phyloP scores from a whole-genome alignment of 306 rosid species.

The Glycine soja region DNA sequence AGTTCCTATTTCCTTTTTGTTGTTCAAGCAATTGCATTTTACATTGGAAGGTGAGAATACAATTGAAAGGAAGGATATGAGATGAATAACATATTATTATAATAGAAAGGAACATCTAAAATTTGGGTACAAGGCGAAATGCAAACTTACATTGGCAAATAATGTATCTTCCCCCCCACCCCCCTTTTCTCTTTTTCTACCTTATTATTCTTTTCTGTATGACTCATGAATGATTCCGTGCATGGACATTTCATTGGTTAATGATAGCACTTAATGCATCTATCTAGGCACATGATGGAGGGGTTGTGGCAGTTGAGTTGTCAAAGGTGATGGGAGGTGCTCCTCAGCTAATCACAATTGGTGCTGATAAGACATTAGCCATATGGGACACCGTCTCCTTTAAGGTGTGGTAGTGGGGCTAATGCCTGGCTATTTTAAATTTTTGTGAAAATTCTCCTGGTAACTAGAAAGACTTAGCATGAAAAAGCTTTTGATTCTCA shows the following conservation, averaged over 20 bases:
- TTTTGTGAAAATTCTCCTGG: slow-evolving; percentile 31
- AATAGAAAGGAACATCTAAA: slow-evolving; percentile 1
- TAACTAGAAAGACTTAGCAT: slow-evolving; percentile 45
- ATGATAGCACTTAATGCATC: slow-evolving; percentile 45
- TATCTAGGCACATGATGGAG: slow-evolving; percentile 95
- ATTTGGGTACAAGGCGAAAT: slow-evolving; percentile 10
- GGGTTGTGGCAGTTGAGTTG: slow-evolving; percentile 97
- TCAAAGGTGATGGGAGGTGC: slow-evolving; percentile 95
- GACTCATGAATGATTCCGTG: slow-evolving; percentile 25
- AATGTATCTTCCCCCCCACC: no score
- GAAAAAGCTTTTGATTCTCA: slow-evolving; percentile 51
- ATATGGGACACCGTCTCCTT: slow-evolving; percentile 97
- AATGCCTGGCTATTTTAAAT: slow-evolving; percentile 27
- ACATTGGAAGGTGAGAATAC: background rate
- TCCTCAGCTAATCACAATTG: slow-evolving; percentile 98
- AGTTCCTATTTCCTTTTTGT: background rate
- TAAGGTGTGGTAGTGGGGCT: slow-evolving; percentile 62
- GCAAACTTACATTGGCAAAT: slow-evolving; percentile 15
- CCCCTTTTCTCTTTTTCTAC: slow-evolving; percentile 28
- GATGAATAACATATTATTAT: slow-evolving; percentile 31
- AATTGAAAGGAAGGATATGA: slow-evolving; percentile 1
- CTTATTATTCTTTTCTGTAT: slow-evolving; percentile 24
- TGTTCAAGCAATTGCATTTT: slow-evolving; percentile 28
- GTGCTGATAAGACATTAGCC: slow-evolving; percentile 97
- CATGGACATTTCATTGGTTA: slow-evolving; percentile 40